A percentile compares a stretch with the other conserved stretches of the same genome.
These are phyloP conservation scores for Talaromyces marneffei DNA, from an alignment of 2,329 filamentous ascomycete genomes.

Conservation along the genomic window DNA sequence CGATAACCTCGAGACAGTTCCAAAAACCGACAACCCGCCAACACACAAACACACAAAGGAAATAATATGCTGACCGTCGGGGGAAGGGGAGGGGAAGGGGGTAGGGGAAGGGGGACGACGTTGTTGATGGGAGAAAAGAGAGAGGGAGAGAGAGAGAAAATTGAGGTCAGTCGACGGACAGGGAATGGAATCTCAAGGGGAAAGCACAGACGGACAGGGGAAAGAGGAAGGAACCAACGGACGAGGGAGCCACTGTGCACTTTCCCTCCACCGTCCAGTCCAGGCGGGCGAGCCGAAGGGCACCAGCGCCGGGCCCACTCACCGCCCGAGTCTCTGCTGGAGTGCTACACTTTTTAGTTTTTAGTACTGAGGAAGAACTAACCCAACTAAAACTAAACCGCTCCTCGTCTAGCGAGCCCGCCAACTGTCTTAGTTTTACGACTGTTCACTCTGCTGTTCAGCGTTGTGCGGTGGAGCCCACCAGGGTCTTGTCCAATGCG, in stretches of 20 bases:
- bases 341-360: no score
- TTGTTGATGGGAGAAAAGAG: constrained; percentile 12
- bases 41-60: constrained; percentile 13
- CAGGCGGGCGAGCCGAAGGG: background rate
- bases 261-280: background rate
- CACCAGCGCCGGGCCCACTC: constrained; percentile 8
- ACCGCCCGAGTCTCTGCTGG: constrained; percentile 13
- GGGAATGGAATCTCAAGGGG: constrained; percentile 4
- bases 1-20: constrained; percentile 8
- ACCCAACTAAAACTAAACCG: background rate
- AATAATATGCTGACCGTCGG: constrained; percentile 14
- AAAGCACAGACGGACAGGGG: background rate
- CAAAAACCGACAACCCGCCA: constrained; percentile 5
- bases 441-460: background rate
- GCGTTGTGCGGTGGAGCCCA: constrained; percentile 4
- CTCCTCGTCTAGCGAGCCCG: constrained; percentile 3
- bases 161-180: background rate
- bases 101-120: constrained; percentile 15
- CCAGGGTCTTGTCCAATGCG: background rate
- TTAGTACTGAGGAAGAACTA: background rate
- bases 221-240: constrained; percentile 6
- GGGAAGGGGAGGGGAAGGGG: constrained; percentile 16
- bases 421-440: background rate
- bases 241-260: background rate
- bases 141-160: constrained; percentile 9